Base-by-base conservation (phyloP, 805 yeast genomes). In the Scheffersomyces stipitis region DNA sequence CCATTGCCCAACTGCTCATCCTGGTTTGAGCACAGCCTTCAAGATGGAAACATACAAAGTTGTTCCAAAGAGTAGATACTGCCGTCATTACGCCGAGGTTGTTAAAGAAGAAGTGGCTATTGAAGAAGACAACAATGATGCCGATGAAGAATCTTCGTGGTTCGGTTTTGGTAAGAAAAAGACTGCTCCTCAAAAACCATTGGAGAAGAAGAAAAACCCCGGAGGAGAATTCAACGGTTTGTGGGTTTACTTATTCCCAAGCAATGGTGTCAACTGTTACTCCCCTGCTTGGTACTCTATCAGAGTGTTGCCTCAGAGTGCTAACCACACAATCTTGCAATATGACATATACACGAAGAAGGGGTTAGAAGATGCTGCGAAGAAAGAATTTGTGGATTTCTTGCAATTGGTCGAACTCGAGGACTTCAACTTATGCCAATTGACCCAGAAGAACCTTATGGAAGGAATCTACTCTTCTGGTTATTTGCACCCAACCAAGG, bases 1-100 rank as follows among this genome's bases (percentile, higher is more conserved):
- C 59, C 84, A 78, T 54, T 78, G 83, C 55, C 83, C 84, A 29
- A 78, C 83, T 8, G 83, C 83, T 1, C 84, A 78, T 46, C 83
- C 83, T 4, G 83, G 83, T 14, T 61, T 78, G 41, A 66, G 69
- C 34, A 52, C 72, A 22, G 81, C 83, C 9, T 78, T 78, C 62
- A 70, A 62, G 47, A 78, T 78, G 81, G 79, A 74, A 48, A 78
- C 84, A n/a, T 78, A 78, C 56, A 74, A 76, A 45, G 84, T 78
- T 38, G 80, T 73, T 24, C 83, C 83, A 41, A 76, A 73, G 58
- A 66, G 65, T 26, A 70, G 76, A 51, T 76, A 76, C 51, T 78
- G 83, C 42, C 73, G 84, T 52, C 84, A 78, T 60, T 77, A 75
- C 51, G 82, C 82, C 15, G 73, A 70, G 38, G 69, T 78, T 37